Conservation (phyloP, 2,329 filamentous ascomycete genomes). For the Acephala macrosclerotiorum region DNA sequence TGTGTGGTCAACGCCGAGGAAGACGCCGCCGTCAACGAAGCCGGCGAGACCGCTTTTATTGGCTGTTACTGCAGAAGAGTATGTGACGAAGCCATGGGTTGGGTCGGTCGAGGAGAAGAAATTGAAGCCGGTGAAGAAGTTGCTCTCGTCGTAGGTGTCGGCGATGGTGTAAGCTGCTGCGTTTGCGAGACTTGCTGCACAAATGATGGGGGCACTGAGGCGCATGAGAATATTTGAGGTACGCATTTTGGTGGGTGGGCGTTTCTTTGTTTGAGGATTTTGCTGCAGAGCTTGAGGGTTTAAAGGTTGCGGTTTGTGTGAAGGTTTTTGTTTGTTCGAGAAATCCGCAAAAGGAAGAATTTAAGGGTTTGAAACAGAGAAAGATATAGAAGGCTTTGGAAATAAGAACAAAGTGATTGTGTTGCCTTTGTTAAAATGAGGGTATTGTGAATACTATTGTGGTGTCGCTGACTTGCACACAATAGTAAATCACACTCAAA, state of each 20-base stretch:
- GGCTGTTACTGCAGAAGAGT: constrained; percentile 60
- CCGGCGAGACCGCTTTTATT: constrained; percentile 57
- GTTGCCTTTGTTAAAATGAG: constrained; percentile 10
- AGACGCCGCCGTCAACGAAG: constrained; percentile 57
- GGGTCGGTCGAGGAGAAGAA: constrained; percentile 70
- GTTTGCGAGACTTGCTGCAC: constrained; percentile 36
- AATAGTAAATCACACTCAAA: background rate
- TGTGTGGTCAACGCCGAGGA: constrained; percentile 73
- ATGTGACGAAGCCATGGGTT: constrained; percentile 78
- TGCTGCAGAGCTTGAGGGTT: constrained; percentile 19
- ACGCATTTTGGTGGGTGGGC: constrained; percentile 30
- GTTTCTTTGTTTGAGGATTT: constrained; percentile 8
- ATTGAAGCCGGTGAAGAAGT: constrained; percentile 56
- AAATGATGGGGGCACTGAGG: constrained; percentile 42
- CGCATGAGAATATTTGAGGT: constrained; percentile 34
- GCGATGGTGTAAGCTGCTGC: constrained; percentile 49
- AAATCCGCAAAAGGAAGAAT: constrained; percentile 1
- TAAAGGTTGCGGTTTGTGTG: constrained; percentile 9
- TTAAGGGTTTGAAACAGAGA: background rate
- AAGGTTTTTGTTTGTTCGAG: constrained; percentile 6
- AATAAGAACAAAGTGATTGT: background rate
- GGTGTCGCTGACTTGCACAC: constrained; percentile 5
- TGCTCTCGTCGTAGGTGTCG: constrained; percentile 52
- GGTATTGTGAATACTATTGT: constrained; percentile 13
- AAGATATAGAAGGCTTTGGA: constrained; percentile 10